Base-by-base conservation (phyloP, 345 rosid genomes). In the Psidium friedrichsthalianum region DNA sequence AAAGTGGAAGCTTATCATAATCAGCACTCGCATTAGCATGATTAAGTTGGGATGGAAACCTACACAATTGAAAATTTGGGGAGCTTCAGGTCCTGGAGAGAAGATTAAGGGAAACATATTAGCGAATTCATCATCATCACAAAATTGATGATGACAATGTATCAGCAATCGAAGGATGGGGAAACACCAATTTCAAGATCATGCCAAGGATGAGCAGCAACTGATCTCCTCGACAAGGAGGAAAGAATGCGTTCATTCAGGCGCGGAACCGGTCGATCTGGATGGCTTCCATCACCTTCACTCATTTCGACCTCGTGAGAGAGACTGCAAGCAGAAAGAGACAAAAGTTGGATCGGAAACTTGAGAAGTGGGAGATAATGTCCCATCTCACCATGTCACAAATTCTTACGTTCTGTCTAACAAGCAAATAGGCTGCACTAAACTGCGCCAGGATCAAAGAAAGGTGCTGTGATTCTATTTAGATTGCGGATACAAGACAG, bases 201-300 rank as follows among this genome's bases (percentile, higher is more conserved):
- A 90, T 97, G 99, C 99, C 98, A 97, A 55, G 99, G 99, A 91
- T 97, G 99, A 80, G 99, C 99, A 90, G 98, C 99, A 57, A 96
- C 98, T n/a, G 98, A 96, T 88, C 99, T 91, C 89, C 92, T 90
- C 10, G 99, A 97, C 94, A 97, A 83, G 81, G 99, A 93, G 5
- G 99, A 97, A 83, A 97, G 98, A 86, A 97, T 96, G 93, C 99
- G 92, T 90, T 97, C 96, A 83, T 97, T 97, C 87, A 95, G 88
- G 32, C 90, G 91, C 56, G 99, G 98, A 61, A 90, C 82, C 2
- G 89, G 82, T 80, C 88, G 57, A 42, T 83, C 89, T 15, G 83
- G 74, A 40, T 57, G 42, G 42, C 27, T 55, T 47, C 29, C 82
- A 25, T 84, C 83, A 44, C 21, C 84, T 32, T 32, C 78, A 32